Evolutionary conservation across 805 yeast species (phyloP).

Genomic region (Ogataea trehaloabstinens): DNA sequence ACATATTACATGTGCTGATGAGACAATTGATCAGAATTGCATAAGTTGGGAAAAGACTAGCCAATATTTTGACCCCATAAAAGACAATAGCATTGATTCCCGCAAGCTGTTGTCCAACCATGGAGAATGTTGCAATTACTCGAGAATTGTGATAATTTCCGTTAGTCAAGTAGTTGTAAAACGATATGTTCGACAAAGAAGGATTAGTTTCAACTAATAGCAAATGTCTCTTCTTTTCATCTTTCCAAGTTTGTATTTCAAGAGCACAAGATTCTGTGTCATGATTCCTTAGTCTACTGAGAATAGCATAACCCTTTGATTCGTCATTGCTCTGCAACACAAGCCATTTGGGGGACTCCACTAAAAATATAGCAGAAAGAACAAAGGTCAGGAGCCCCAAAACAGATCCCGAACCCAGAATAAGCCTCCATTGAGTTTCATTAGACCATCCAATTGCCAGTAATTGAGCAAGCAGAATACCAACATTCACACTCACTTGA

Average conservation of each 20-base stretch:
- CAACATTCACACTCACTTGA: conserved; percentile 82
- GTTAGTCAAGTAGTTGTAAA: conserved; percentile 47
- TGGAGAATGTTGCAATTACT: conserved; percentile 64
- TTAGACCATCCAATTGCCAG: conserved; percentile 70
- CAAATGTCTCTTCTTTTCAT: conserved; percentile 24
- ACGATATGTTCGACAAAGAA: conserved; percentile 21
- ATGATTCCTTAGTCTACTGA: conserved; percentile 37
- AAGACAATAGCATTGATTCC: conserved; percentile 92
- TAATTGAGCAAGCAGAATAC: conserved; percentile 77
- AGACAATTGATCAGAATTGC: conserved; percentile 73
- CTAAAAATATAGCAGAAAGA: conserved; percentile 41
- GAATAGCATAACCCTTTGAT: conserved; percentile 20
- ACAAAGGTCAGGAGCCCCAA: conserved; percentile 51
- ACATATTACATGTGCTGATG: conserved; percentile 71
- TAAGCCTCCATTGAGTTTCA: conserved; percentile 65
- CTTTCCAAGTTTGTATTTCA: conserved; percentile 32
- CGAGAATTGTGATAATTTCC: conserved; percentile 56
- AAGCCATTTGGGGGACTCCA: conserved; percentile 88
- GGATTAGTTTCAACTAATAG: conserved; percentile 23
- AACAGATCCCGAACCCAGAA: conserved; percentile 59
- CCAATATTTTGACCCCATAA: conserved; percentile 85
- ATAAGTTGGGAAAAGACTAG: conserved; percentile 66
- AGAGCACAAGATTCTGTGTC: conserved; percentile 11
- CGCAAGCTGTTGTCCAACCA: conserved; percentile 85
- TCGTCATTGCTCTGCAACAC: conserved; percentile 41